Conservation (phyloP, 2,329 filamentous ascomycete species). For the Venturia oleaginea region DNA sequence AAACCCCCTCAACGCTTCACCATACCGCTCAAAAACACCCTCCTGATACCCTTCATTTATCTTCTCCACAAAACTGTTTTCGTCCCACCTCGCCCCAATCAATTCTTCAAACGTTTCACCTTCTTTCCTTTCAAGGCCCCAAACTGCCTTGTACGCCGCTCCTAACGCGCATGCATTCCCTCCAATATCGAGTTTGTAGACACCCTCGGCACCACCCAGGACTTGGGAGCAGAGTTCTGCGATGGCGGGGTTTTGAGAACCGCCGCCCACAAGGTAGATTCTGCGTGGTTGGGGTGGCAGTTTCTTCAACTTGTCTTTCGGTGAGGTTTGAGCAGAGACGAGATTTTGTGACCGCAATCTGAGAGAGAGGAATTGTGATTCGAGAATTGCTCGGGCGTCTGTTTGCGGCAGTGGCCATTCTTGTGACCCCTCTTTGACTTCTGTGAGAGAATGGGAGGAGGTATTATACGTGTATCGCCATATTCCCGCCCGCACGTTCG, state of each 20-base stretch:
- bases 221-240: conserved; percentile 78
- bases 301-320: conserved; percentile 33
- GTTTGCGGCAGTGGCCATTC: conserved; percentile 49
- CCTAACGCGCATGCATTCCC: conserved; percentile 92
- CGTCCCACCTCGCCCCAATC: conserved; percentile 75
- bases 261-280: conserved; percentile 91
- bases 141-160: conserved; percentile 91
- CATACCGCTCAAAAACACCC: conserved; percentile 69
- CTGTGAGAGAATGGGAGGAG: conserved; percentile 36
- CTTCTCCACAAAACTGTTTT: conserved; percentile 72
- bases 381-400: conserved; percentile 82
- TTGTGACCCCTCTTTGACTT: conserved; percentile 37
- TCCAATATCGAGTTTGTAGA: conserved; percentile 88
- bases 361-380: conserved; percentile 90
- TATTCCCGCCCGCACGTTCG: conserved; percentile 75
- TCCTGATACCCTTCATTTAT: conserved; percentile 73
- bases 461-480: conserved; percentile 67
- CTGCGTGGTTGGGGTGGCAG: conserved; percentile 78
- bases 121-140: conserved; percentile 64
- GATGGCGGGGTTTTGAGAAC: conserved; percentile 82
- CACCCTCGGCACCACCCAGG: conserved; percentile 77
- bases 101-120: conserved; percentile 79
- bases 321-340: conserved; percentile 37
- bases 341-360: conserved; percentile 74
- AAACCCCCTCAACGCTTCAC: conserved; percentile 66